These are phyloP conservation scores for Aspergillus panamensis DNA, from an alignment of 495 filamentous ascomycete genomes.

Conservation along the genomic window DNA sequence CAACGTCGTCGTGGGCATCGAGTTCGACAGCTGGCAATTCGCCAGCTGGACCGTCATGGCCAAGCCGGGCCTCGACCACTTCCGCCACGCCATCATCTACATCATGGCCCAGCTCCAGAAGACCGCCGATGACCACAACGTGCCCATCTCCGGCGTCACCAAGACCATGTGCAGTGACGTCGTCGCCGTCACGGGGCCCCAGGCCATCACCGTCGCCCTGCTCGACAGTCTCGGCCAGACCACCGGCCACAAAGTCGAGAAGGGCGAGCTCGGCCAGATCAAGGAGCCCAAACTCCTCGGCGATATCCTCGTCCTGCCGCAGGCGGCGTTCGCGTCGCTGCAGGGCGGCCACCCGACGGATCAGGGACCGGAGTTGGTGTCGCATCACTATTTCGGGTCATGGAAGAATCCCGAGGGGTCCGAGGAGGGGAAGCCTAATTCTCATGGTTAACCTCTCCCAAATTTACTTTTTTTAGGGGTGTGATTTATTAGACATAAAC, in stretches of 20 bases:
- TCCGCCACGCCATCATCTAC: slow-evolving; percentile 14
- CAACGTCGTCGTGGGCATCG: slow-evolving; percentile 41
- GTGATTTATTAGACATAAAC: no score
- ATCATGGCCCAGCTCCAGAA: slow-evolving; percentile 11
- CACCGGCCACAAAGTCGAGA: slow-evolving; percentile 23
- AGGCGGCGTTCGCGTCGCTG: slow-evolving; percentile 37
- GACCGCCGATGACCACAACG: slow-evolving; percentile 6
- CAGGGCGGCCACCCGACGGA: slow-evolving; percentile 30
- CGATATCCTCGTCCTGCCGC: slow-evolving; percentile 41
- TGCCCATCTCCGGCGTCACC: slow-evolving; percentile 18
- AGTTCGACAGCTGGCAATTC: slow-evolving; percentile 40
- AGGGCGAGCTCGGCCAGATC: slow-evolving; percentile 27
- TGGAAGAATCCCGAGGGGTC: slow-evolving; percentile 19
- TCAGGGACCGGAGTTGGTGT: slow-evolving; percentile 29
- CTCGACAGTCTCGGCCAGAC: slow-evolving; percentile 28
- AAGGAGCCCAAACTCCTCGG: slow-evolving; percentile 35
- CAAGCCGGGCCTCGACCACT: slow-evolving; percentile 25
- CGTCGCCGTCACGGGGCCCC: slow-evolving; percentile 40
- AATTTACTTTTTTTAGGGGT: background rate
- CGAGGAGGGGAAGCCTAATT: slow-evolving; percentile 7
- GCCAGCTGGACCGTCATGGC: slow-evolving; percentile 41
- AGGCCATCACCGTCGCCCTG: slow-evolving; percentile 37
- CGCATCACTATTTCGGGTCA: slow-evolving; percentile 35
- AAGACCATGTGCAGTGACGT: slow-evolving; percentile 35
- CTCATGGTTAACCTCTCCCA: background rate